phyloP scores from a whole-genome alignment of 2,329 filamentous ascomycete species.

The Exophiala aquamarina region DNA sequence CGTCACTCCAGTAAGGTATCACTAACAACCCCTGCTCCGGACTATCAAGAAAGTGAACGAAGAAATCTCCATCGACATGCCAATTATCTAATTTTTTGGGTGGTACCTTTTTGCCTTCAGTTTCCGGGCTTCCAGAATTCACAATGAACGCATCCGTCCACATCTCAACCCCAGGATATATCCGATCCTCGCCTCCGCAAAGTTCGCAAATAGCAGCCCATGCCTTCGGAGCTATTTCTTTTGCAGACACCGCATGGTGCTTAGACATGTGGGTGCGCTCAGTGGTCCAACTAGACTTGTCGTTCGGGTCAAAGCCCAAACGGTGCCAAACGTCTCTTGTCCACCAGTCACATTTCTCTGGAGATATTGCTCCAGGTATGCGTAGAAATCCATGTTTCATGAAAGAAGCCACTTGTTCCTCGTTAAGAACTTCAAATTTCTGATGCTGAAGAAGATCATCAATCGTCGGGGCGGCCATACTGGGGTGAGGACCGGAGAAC shows the following conservation, averaged over 20 bases:
- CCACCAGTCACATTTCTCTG: not conserved
- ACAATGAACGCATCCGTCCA: conserved; percentile 70
- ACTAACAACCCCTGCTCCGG: conserved; percentile 68
- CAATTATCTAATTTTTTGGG: conserved; percentile 58
- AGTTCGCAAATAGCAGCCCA: conserved; percentile 69
- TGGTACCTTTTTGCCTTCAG: conserved; percentile 49
- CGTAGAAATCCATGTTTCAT: too few relatives aligned
- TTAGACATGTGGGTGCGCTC: conserved; percentile 65
- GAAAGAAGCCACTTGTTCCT: too few relatives aligned
- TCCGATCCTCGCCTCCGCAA: conserved; percentile 60
- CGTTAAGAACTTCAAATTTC: too few relatives aligned
- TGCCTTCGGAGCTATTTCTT: conserved; percentile 61
- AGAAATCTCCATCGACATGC: conserved; percentile 73
- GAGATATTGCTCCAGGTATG: too few relatives aligned
- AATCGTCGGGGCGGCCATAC: too few relatives aligned
- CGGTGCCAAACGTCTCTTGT: conserved; percentile 10
- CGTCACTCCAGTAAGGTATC: conserved; percentile 66
- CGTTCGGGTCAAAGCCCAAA: conserved; percentile 41
- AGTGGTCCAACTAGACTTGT: conserved; percentile 63
- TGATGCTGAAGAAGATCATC: too few relatives aligned
- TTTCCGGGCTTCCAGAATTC: conserved; percentile 61
- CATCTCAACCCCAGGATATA: conserved; percentile 44
- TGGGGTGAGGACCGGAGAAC: too few relatives aligned
- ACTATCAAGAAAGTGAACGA: conserved; percentile 69
- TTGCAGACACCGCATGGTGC: conserved; percentile 55